Evolutionary conservation across 2,329 filamentous ascomycete genomes (phyloP), one percentile per base, ranked within the genome.

Genomic region (Aureobasidium sp.): DNA sequence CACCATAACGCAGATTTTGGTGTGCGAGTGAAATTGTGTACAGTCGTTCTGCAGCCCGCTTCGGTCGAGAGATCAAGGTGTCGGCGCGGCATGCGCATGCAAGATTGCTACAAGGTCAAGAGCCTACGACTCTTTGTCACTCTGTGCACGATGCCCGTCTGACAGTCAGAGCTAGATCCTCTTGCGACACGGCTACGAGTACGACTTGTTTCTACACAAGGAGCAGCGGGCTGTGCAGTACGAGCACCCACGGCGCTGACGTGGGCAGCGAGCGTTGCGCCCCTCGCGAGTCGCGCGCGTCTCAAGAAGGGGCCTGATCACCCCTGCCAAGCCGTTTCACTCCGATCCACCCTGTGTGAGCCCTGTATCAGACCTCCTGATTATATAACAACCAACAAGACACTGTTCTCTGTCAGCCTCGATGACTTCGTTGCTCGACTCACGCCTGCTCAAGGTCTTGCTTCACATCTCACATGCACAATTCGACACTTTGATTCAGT

Each of bases 1-100:
- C 20, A 64, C 56, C 67, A 68, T 69, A 42, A 56, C 60, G 60
- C 47, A 61, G 20, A n/a, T 42, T 37, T 9, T 44, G 17, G 52
- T 9, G 11, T 9, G 22, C 5, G 14, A 14, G 25, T 22, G 52
- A 27, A 5, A 17, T 52, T 52, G 9, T 37, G n/a, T 25, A 31
- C 36, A 48, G 47, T 51, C 9, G 42, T 51, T 20, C 36, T 60
- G 45, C 36, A 62, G 25, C 63, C 34, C n/a, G 59, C 49, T 37
- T 44, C 15, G 17, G 20, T 41, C 15, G 5, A 25, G 31, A 39
- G 22, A 58, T 58, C 55, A 45, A 45, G 6, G 37, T 52, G 59
- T 47, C 31, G 59, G 42, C 37, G 48, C 48, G 27, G 45, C 45
- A 51, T 61, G 57, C 57, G 57, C 57, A 20, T 48, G 45, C 45